Evolutionary conservation across 2,329 filamentous ascomycete genomes (phyloP), one percentile per base, ranked within the genome.

Genomic region (Setomelanomma holmii): DNA sequence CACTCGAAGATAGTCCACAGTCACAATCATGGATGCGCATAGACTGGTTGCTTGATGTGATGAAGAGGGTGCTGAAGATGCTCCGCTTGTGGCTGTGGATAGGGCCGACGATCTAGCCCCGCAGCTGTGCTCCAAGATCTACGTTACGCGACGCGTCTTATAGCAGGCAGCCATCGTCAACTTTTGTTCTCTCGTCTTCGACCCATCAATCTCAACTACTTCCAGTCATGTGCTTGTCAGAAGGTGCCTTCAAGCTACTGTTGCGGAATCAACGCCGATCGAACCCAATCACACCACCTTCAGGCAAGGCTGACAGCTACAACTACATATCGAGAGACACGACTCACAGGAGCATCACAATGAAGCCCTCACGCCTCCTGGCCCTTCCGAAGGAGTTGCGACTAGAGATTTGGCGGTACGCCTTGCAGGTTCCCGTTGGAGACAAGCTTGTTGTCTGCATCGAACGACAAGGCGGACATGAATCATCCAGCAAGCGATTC

Each of bases 341-440:
- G 11, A 45, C 10, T 17, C 4, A 12, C 16, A 20, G 14, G n/a
- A 5, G 41, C 19, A 4, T 11, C 19, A 3, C 14, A 21, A 5
- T 27, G 30, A 23, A 39, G 4, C 7, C 3, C 4, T 50, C 42
- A 27, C 55, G 51, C 23, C 42, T 69, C 2, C 43, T 67, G 0
- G 63, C 61, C 11, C 43, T 69, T 11, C 65, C 65, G 2, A 57
- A 59, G 17, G 58, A 66, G 27, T 45, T 69, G 12, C 58, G 66
- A 1, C 51, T 64, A 1, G 45, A 60, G 19, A 69, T 69, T n/a
- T 69, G 58, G 49, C 44, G 27, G 33, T 60, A 65, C 40, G 53
- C 57, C 7, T 20, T 69, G 12, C 61, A 54, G 5, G 60, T 66
- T 36, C 36, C 58, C 5, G 56, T 57, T 1, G 34, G 45, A 1